These are phyloP conservation scores for Amanita fuliginea DNA, from an alignment of 768 basidiomycete species.

Conservation along the genomic window DNA sequence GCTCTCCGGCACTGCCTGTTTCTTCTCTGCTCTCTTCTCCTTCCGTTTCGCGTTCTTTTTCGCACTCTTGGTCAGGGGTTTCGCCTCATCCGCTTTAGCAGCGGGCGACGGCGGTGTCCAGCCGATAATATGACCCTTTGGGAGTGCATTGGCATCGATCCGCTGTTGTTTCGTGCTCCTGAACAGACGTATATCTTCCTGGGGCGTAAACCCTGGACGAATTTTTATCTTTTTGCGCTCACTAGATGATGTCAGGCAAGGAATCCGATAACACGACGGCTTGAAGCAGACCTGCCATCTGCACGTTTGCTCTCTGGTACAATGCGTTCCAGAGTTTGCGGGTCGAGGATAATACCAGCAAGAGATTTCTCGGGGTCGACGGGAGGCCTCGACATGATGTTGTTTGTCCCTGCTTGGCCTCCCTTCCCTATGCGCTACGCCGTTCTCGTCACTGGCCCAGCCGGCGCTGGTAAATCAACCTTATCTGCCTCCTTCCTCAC, in stretches of 20 bases:
- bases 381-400: slow-evolving; percentile 64
- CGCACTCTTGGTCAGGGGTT: slow-evolving; percentile 65
- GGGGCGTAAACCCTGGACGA: slow-evolving; percentile 87
- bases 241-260: slow-evolving; percentile 27
- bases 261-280: slow-evolving; percentile 7
- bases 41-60: slow-evolving; percentile 74
- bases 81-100: slow-evolving; percentile 21
- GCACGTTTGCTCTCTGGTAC: slow-evolving; percentile 74
- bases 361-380: slow-evolving; percentile 58
- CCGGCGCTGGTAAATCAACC: slow-evolving; percentile 96
- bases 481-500: slow-evolving; percentile 84
- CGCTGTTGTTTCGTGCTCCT: slow-evolving; percentile 67
- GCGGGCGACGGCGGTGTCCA: slow-evolving; percentile 57
- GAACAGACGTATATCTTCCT: slow-evolving; percentile 87
- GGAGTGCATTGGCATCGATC: slow-evolving; percentile 50
- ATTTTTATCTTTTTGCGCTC: slow-evolving; percentile 83
- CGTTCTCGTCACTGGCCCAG: slow-evolving; percentile 87
- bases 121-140: slow-evolving; percentile 76
- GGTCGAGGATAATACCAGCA: slow-evolving; percentile 79
- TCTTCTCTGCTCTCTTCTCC: slow-evolving; percentile 51
- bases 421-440: slow-evolving; percentile 65
- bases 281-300: slow-evolving; percentile 71
- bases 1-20: slow-evolving; percentile 50
- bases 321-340: slow-evolving; percentile 77
- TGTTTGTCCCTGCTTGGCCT: slow-evolving; percentile 3